Conservation (phyloP, 2,329 filamentous ascomycete species). For the Emergomyces pasteurianus region DNA sequence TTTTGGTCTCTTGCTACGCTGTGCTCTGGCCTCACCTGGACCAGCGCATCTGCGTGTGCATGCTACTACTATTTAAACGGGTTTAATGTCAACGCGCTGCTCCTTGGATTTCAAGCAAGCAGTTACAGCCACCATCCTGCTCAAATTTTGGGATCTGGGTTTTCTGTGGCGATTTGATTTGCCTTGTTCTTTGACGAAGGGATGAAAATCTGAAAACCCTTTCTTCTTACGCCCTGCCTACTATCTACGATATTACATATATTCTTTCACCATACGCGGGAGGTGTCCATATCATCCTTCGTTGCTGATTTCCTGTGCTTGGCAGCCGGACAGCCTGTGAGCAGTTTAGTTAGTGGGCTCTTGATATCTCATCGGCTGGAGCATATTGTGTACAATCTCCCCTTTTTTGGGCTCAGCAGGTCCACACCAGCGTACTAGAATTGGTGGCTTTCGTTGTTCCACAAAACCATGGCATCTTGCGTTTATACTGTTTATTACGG, state of each 20-base stretch:
- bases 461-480: not conserved
- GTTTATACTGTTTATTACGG: constrained; percentile 43
- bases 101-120: no score
- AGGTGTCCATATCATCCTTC: not conserved
- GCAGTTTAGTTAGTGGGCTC: not conserved
- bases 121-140: no score
- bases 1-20: no score
- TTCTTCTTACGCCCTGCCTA: no score
- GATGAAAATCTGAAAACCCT: not conserved
- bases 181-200: no score
- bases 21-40: no score
- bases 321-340: not conserved
- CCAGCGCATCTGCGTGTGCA: no score
- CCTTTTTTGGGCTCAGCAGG: not conserved
- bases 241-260: no score
- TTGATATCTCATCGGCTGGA: not conserved
- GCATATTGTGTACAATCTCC: not conserved
- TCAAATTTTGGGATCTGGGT: no score
- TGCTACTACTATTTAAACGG: no score
- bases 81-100: no score
- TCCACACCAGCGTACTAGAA: not conserved
- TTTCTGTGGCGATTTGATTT: no score
- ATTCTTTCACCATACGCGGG: not conserved
- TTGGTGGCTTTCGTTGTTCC: not conserved
- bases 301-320: not conserved